Conservation (phyloP, 306 rosid genomes). For the Casuarina equisetifolia region DNA sequence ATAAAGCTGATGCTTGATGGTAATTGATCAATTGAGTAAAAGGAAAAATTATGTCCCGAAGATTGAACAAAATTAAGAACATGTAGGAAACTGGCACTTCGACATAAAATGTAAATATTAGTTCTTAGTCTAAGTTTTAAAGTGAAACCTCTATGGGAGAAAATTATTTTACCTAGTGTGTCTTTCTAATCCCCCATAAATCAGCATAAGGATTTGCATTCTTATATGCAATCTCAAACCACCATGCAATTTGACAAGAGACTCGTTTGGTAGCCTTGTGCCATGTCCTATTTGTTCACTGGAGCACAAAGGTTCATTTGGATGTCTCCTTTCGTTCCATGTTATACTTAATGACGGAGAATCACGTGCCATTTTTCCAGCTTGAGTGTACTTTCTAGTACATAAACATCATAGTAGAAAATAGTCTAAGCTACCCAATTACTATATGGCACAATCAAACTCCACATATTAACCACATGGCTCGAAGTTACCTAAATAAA, state of each 20-base stretch:
- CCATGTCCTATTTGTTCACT: not conserved
- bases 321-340: not conserved
- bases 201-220: not conserved
- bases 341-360: not conserved
- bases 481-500: slow-evolving; percentile 11
- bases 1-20: not conserved
- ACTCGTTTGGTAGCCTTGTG: not conserved
- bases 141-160: not conserved
- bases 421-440: not conserved
- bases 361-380: not conserved
- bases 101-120: not conserved
- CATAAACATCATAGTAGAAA: not conserved
- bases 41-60: not conserved
- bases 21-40: not conserved
- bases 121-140: not conserved
- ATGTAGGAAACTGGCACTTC: not conserved
- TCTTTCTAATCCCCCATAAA: not conserved
- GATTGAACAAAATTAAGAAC: not conserved
- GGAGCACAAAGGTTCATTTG: not conserved
- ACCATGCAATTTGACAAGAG: not conserved
- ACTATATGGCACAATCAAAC: not conserved
- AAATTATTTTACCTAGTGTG: not conserved
- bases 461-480: not conserved
- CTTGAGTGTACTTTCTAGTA: not conserved
- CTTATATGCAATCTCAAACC: not conserved